These are phyloP conservation scores for Mercurialis annua DNA, from an alignment of 345 rosid species.

Conservation along the genomic window DNA sequence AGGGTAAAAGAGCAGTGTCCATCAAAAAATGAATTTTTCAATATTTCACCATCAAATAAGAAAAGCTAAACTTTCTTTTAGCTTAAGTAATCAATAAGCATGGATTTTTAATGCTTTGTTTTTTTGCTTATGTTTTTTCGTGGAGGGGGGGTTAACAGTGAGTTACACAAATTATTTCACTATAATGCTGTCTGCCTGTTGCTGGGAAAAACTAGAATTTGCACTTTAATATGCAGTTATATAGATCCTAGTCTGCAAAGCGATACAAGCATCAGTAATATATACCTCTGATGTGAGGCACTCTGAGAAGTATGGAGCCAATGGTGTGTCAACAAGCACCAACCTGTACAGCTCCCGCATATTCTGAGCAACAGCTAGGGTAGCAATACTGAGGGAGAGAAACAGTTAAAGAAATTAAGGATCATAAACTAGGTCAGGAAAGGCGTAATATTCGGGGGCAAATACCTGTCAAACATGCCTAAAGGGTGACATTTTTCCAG, in stretches of 20 bases:
- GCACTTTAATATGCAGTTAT: too few relatives aligned
- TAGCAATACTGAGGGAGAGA: conserved; percentile 67
- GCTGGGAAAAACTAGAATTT: too few relatives aligned
- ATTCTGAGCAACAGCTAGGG: conserved; percentile 97
- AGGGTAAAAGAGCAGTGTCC: not conserved
- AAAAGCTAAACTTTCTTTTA: too few relatives aligned
- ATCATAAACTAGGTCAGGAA: not conserved
- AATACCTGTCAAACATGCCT: conserved; percentile 99
- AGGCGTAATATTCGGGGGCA: not conserved
- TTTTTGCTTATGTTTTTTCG: too few relatives aligned
- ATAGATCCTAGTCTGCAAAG: too few relatives aligned
- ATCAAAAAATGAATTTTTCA: not conserved
- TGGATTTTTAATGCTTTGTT: too few relatives aligned
- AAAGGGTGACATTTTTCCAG: conserved; percentile 97
- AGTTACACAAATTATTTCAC: too few relatives aligned
- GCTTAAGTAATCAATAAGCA: too few relatives aligned
- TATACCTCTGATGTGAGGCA: conserved; percentile 94
- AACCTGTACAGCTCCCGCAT: conserved; percentile 96
- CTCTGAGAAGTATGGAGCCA: conserved; percentile 98
- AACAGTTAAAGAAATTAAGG: not conserved
- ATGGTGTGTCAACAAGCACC: conserved; percentile 98
- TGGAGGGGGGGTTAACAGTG: too few relatives aligned
- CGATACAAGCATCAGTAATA: not conserved
- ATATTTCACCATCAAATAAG: not conserved
- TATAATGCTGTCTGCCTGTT: too few relatives aligned